These are phyloP conservation scores for Aspergillus diversus DNA, from an alignment of 495 filamentous ascomycete species.

Conservation along the genomic window DNA sequence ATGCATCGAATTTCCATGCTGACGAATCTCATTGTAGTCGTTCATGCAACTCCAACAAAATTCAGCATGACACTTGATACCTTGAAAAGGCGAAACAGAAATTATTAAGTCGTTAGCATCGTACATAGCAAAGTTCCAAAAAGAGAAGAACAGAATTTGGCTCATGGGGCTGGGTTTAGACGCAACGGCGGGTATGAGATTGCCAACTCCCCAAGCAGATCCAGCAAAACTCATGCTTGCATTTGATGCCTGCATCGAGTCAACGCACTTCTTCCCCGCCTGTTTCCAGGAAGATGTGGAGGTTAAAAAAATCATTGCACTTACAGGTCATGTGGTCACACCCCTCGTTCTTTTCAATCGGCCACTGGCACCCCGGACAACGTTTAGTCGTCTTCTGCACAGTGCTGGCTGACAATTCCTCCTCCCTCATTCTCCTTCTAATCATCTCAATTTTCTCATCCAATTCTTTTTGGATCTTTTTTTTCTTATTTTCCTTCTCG, in stretches of 20 bases:
- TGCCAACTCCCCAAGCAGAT: conserved; percentile 12
- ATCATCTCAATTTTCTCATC: conserved; percentile 13
- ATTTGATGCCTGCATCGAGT: conserved; percentile 18
- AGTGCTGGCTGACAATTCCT: conserved; percentile 9
- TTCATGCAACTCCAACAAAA: conserved; percentile 20
- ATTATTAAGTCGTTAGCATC: background rate
- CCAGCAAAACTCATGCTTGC: conserved; percentile 18
- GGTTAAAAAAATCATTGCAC: background rate
- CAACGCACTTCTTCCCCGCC: conserved; percentile 3
- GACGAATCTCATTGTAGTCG: conserved; percentile 19
- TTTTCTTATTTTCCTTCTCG: background rate
- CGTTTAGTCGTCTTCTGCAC: conserved; percentile 18
- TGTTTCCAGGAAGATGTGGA: background rate
- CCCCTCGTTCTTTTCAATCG: conserved; percentile 22
- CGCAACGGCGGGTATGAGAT: conserved; percentile 18
- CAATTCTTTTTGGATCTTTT: conserved; percentile 11
- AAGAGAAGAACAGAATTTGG: background rate
- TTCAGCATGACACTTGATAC: conserved; percentile 19
- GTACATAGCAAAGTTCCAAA: conserved; percentile 2
- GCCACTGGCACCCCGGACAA: conserved; percentile 20
- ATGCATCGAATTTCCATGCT: conserved; percentile 19
- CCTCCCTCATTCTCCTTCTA: conserved; percentile 12
- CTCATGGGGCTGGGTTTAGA: too few species aligned
- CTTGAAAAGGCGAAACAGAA: background rate
- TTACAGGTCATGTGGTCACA: conserved; percentile 25